Conservation (phyloP, 768 basidiomycete species). For the Royoungia palumana region DNA sequence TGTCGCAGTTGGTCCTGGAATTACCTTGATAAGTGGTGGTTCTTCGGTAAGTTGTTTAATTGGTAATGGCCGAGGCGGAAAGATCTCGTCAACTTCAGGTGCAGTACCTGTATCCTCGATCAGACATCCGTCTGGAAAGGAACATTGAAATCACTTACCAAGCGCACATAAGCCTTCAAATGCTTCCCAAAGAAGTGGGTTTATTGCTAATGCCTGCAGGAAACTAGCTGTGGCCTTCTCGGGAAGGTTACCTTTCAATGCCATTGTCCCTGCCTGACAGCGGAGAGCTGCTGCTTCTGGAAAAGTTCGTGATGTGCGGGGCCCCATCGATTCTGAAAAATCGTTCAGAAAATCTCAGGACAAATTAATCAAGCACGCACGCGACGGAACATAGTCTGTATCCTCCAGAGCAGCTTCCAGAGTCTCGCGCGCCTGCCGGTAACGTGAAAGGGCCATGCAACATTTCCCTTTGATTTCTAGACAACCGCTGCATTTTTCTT, state of each 20-base stretch:
- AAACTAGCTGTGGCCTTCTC: constrained; percentile 73
- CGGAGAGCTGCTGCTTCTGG: constrained; percentile 71
- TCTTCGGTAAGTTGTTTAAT: constrained; percentile 56
- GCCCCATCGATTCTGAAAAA: constrained; percentile 51
- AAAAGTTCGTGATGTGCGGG: constrained; percentile 53
- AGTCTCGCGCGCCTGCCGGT: constrained; percentile 73
- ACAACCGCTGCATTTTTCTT: constrained; percentile 68
- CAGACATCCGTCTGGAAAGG: constrained; percentile 11
- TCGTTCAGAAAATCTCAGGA: constrained; percentile 11
- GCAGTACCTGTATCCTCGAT: constrained; percentile 49
- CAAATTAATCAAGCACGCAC: constrained; percentile 39
- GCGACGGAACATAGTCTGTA: constrained; percentile 48
- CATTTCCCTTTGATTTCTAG: constrained; percentile 77
- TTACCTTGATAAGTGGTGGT: constrained; percentile 32
- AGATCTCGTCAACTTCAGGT: constrained; percentile 69
- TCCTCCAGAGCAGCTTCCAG: constrained; percentile 61
- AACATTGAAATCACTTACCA: constrained; percentile 45
- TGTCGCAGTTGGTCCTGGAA: constrained; percentile 51
- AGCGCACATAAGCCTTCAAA: constrained; percentile 82
- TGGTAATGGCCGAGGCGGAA: constrained; percentile 61
- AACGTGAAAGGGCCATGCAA: constrained; percentile 66
- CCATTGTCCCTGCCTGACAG: constrained; percentile 74
- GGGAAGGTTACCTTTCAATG: constrained; percentile 73
- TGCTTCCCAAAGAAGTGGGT: constrained; percentile 90
- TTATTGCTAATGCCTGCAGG: constrained; percentile 62